phyloP scores from a whole-genome alignment of 139 green algal species.

The Volvox africanus region DNA sequence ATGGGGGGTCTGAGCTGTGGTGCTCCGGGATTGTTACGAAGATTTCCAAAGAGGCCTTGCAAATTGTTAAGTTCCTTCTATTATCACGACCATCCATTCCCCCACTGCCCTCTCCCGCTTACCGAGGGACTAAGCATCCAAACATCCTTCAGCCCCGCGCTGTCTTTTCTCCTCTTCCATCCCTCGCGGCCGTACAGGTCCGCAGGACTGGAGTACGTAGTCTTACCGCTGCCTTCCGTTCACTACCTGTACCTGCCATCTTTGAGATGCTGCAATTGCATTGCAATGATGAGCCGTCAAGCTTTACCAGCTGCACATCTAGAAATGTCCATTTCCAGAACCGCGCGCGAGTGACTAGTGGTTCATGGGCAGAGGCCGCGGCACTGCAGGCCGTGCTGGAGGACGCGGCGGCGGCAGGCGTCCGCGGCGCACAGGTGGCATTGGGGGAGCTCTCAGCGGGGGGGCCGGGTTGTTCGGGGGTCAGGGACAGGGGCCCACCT shows the following conservation, averaged over 20 bases:
- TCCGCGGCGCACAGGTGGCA: conserved; percentile 3
- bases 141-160: too few relatives aligned
- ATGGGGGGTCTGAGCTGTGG: too few relatives aligned
- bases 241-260: background rate
- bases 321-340: too few relatives aligned
- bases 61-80: too few relatives aligned
- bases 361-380: background rate
- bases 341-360: background rate
- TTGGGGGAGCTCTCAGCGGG: conserved; percentile 7
- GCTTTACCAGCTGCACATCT: too few relatives aligned
- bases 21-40: too few relatives aligned
- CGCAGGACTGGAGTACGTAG: background rate
- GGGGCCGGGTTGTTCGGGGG: background rate
- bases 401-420: conserved; percentile 10
- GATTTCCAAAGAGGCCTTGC: too few relatives aligned
- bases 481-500: background rate
- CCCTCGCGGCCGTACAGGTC: background rate
- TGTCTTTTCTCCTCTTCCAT: background rate
- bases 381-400: background rate
- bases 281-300: too few relatives aligned
- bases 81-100: too few relatives aligned
- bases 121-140: too few relatives aligned
- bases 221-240: background rate
- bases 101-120: too few relatives aligned
- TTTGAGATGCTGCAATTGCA: background rate